These are phyloP conservation scores for Fusarium neocosmosporiellum DNA, from an alignment of 2,329 filamentous ascomycete genomes.

Conservation along the genomic window DNA sequence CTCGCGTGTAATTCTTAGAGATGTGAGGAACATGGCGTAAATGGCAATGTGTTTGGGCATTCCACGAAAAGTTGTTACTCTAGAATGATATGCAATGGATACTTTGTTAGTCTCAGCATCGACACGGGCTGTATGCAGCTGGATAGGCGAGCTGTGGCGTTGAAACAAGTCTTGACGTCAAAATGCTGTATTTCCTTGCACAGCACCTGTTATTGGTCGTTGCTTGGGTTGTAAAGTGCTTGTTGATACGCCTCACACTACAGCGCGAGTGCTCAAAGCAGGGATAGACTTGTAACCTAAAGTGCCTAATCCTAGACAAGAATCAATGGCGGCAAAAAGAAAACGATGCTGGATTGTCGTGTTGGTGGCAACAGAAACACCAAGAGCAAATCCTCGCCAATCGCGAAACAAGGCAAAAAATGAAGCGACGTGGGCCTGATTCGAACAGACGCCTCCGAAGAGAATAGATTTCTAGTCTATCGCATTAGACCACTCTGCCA, in stretches of 20 bases:
- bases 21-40: slow-evolving; percentile 1
- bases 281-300: neutral
- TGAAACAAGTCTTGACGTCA: neutral
- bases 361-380: neutral
- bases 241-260: neutral
- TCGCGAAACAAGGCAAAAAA: neutral
- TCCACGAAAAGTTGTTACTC: neutral
- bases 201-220: neutral
- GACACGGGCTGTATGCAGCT: neutral
- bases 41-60: neutral
- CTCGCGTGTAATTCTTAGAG: neutral
- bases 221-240: neutral
- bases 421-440: slow-evolving; percentile 47
- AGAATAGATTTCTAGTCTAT: slow-evolving; percentile 50
- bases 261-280: neutral
- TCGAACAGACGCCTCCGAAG: slow-evolving; percentile 50
- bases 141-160: neutral
- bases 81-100: neutral
- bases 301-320: neutral
- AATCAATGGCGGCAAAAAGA: neutral
- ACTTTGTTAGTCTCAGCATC: neutral
- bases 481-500: slow-evolving; percentile 49
- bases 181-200: neutral
- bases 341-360: neutral
- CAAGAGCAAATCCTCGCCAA: neutral